Base-by-base conservation (phyloP, 768 basidiomycete genomes). In the Stropharia rugosoannulata region DNA sequence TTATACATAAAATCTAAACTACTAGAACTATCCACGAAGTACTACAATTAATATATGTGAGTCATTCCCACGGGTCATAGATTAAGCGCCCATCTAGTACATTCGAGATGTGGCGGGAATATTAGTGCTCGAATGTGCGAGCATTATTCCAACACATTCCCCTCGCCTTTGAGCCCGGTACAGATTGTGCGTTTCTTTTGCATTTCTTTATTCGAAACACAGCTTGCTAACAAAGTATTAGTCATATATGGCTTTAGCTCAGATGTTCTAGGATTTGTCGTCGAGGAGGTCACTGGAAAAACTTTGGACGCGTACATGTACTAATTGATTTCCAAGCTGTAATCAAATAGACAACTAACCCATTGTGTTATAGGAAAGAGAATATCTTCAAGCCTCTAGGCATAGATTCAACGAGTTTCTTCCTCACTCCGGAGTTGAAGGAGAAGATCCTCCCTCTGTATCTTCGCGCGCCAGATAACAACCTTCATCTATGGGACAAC, bases 131-230 rank as follows among this genome's bases (percentile, higher is more conserved):
- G n/a, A n/a, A n/a, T n/a, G n/a, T n/a, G n/a, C n/a, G n/a, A n/a
- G n/a, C n/a, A n/a, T n/a, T n/a, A n/a, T n/a, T n/a, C n/a, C n/a
- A n/a, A n/a, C n/a, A n/a, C n/a, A n/a, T 66, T 27, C 67, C 64
- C 4, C 52, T 72, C 4, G 59, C 59, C 40, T 70, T 69, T 54
- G 69, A 72, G 37, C 71, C 71, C 2, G 71, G 71, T 5, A 66
- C 66, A 2, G 57, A 64, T 43, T 72, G 71, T 65, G 49, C 22
- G 62, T 61, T 18, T n/a, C n/a, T n/a, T 22, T 22, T 22, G 22
- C 5, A 39, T 6, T 43, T 27, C 13, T 27, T 35, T 27, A n/a
- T 40, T 5, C 46, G 5, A 27, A 12, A 27, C 4, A 29, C 49
- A 13, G 36, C 39, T 47, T 43, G n/a, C 27, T 40, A 39, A 32